Percentiles rank a stretch among this genome's conserved stretches.
Conservation (phyloP, 176 grass and related monocot genomes). For the Avena atlantica region DNA sequence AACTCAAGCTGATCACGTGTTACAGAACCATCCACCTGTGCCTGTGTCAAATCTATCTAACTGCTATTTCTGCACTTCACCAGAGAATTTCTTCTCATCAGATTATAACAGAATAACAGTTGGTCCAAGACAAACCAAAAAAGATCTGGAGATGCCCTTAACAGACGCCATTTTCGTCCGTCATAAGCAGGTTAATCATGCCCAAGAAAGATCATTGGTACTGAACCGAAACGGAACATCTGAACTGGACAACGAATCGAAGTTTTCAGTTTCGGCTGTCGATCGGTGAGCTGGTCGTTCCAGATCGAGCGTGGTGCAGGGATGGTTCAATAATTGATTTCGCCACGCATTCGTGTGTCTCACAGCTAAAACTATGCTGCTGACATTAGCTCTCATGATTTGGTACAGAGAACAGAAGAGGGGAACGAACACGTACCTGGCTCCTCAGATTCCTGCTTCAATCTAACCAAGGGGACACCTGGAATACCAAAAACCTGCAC, state of each 20-base stretch:
- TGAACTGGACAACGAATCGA: slow-evolving; percentile 25
- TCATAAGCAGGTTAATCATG: slow-evolving; percentile 33
- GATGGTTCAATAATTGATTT: slow-evolving; percentile 36
- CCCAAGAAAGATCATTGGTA: slow-evolving; percentile 26
- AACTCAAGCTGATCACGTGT: slow-evolving; percentile 41
- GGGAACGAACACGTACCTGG: neutral
- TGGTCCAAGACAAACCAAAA: neutral
- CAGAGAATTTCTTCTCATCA: neutral
- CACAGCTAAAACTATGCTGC: slow-evolving; percentile 23
- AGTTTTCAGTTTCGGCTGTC: slow-evolving; percentile 30
- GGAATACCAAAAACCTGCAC: neutral
- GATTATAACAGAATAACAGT: neutral
- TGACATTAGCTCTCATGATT: neutral
- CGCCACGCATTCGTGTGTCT: slow-evolving; percentile 32
- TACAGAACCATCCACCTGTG: slow-evolving; percentile 4
- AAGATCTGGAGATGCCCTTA: slow-evolving; percentile 49
- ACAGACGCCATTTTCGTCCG: neutral
- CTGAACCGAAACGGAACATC: slow-evolving; percentile 13
- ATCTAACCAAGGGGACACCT: slow-evolving; percentile 13
- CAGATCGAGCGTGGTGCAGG: neutral
- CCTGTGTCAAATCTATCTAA: neutral
- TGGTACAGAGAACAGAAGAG: slow-evolving; percentile 1
- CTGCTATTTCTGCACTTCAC: neutral
- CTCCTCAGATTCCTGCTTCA: slow-evolving; percentile 37
- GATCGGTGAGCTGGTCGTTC: slow-evolving; percentile 36